Percentiles rank a stretch among this genome's conserved stretches.
phyloP scores from a whole-genome alignment of 306 rosid genomes.

The Gillenia trifoliata region DNA sequence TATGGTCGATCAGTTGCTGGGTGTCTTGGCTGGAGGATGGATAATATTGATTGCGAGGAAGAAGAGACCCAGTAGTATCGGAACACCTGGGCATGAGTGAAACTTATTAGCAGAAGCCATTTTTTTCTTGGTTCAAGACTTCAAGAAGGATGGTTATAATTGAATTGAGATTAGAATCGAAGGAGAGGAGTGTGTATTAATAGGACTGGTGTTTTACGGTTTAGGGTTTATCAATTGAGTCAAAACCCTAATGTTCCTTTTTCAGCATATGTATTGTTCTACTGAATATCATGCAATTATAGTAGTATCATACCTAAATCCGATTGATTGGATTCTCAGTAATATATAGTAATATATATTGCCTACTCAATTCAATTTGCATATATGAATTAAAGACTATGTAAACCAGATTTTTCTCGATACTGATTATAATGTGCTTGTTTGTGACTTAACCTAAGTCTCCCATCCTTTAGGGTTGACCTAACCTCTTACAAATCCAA shows the following conservation, averaged over 20 bases:
- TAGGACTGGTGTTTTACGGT: neutral
- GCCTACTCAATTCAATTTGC: neutral
- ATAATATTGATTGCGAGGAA: neutral
- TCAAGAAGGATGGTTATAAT: neutral
- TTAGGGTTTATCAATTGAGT: too few relatives aligned
- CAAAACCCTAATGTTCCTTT: neutral
- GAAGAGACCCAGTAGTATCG: neutral
- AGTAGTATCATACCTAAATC: neutral
- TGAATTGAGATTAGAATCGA: neutral
- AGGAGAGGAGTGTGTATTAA: neutral
- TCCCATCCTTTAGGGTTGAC: too few relatives aligned
- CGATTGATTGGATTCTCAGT: neutral
- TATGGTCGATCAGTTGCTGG: slow-evolving; percentile 10
- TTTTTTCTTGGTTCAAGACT: neutral
- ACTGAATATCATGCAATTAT: neutral
- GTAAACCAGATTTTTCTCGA: too few relatives aligned
- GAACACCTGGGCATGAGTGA: neutral
- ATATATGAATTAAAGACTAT: neutral
- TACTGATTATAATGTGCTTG: too few relatives aligned
- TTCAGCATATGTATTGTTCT: neutral
- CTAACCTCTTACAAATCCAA: too few relatives aligned
- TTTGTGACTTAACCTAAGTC: too few relatives aligned
- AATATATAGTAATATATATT: neutral
- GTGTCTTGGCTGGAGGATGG: neutral
- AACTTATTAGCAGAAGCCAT: neutral